Conservation (phyloP, 2,329 filamentous ascomycete genomes). For the Cadophora sp. region DNA sequence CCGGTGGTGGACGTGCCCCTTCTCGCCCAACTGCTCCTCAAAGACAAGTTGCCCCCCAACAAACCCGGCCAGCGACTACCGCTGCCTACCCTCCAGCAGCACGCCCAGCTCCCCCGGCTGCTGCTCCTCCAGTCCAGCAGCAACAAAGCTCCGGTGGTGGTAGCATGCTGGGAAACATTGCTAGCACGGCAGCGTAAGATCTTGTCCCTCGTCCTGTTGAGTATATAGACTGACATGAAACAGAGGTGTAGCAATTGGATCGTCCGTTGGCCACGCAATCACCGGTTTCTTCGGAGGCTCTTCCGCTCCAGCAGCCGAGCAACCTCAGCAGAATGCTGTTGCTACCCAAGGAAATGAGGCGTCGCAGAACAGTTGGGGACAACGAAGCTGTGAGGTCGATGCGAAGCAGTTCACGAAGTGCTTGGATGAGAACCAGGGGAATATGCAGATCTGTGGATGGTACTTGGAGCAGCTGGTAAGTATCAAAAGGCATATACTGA, state of each 20-base stretch:
- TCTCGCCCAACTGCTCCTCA: constrained; percentile 70
- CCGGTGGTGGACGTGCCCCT: constrained; percentile 64
- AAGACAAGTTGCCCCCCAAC: constrained; percentile 62
- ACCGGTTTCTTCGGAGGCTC: constrained; percentile 84
- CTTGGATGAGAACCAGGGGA: constrained; percentile 93
- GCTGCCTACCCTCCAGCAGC: constrained; percentile 57
- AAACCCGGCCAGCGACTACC: constrained; percentile 74
- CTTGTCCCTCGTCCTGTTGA: not conserved
- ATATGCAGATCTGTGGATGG: constrained; percentile 96
- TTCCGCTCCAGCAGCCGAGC: constrained; percentile 60
- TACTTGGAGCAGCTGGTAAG: constrained; percentile 89
- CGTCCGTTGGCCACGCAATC: constrained; percentile 93
- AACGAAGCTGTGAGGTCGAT: constrained; percentile 78
- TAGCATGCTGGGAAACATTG: constrained; percentile 95
- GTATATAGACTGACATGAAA: constrained; percentile 1
- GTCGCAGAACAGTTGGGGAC: constrained; percentile 59
- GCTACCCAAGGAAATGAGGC: constrained; percentile 57
- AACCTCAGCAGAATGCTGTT: constrained; percentile 51
- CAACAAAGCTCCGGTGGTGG: constrained; percentile 64
- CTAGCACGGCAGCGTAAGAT: constrained; percentile 94
- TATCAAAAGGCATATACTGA: constrained; percentile 18
- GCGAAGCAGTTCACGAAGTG: constrained; percentile 90
- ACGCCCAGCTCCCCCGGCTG: constrained; percentile 55
- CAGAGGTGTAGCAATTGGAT: constrained; percentile 96
- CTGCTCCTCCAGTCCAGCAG: constrained; percentile 50